These are phyloP conservation scores for Rehmannia glutinosa DNA, from an alignment of 257 asterid genomes.

Conservation along the genomic window DNA sequence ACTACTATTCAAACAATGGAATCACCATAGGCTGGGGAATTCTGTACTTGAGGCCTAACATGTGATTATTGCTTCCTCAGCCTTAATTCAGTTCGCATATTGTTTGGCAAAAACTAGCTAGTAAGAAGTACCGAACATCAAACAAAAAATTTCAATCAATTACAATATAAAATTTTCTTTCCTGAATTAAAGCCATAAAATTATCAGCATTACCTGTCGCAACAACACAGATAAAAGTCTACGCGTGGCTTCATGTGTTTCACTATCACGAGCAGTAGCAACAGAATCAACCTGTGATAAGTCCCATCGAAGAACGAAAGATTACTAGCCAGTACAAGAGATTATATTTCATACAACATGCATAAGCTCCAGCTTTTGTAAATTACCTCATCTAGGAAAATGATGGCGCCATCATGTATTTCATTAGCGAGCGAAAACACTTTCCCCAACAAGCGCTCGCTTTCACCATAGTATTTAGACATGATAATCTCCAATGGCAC, in stretches of 20 bases:
- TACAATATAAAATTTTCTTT: not conserved
- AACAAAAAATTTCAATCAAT: not conserved
- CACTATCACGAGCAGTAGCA: constrained; percentile 91
- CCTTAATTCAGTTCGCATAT: too few species aligned
- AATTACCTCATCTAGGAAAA: constrained; percentile 92
- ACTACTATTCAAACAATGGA: too few species aligned
- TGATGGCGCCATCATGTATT: constrained; percentile 71
- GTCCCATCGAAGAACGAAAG: constrained; percentile 6
- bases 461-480: constrained; percentile 96
- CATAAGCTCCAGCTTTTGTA: constrained; percentile 2
- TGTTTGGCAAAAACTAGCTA: too few species aligned
- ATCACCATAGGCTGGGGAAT: too few species aligned
- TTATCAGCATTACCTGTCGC: constrained; percentile 62
- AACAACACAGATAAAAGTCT: constrained; percentile 80
- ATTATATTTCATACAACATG: constrained; percentile 5
- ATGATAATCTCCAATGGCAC: constrained; percentile 89
- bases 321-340: not conserved
- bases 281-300: constrained; percentile 80
- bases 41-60: too few species aligned
- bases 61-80: too few species aligned
- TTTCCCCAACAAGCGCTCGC: constrained; percentile 88
- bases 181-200: constrained; percentile 5
- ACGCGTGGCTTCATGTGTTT: constrained; percentile 94
- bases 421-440: constrained; percentile 91
- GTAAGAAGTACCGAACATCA: not conserved